Evolutionary conservation across 768 basidiomycete species (phyloP), one percentile per base, ranked within the genome.

Genomic region (Saitozyma podzolica): DNA sequence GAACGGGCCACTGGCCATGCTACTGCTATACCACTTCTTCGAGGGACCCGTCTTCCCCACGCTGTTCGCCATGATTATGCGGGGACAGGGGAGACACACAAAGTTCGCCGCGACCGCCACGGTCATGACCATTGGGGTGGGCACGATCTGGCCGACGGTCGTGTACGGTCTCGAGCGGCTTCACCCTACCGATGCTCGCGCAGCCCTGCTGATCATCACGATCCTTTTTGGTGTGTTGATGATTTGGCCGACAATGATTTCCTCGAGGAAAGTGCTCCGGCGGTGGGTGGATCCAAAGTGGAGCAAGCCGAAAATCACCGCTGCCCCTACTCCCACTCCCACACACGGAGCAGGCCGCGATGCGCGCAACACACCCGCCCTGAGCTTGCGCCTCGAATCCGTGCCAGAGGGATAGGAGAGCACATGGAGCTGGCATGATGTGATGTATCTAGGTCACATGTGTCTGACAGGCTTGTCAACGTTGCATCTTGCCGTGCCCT

Each of bases 31-130:
- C 58, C 54, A 62, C n/a, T 71, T 78, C 58, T 76, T 75, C 63
- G 72, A 78, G 56, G 62, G 67, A 0, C 61, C 75, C 37, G 73
- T 78, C 48, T 76, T 78, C 61, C 77, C 77, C 2, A 63, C 68
- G 7, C n/a, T 78, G 8, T 76, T 72, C 69, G 75, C 77, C 40
- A 73, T 78, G 54, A 63, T 58, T 11, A 54, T 76, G 0, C 66
- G 77, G 0, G 63, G 63, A 20, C 72, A 75, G 52, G 77, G 77
- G 0, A 58, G 61, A 62, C 62, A 71, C 54, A 73, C 72, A 1
- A 74, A 74, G 58, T 63, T 69, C 48, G 70, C 68, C 8, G 60
- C 73, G 13, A 70, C 72, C 5, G 61, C 50, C n/a, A 47, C 72
- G 39, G 61, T 64, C 9, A 74, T 72, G 64, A 63, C 72, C 1